Evolutionary conservation across 1,284 basidiomycete species (phyloP).

Genomic region (Rhodofomes roseus): DNA sequence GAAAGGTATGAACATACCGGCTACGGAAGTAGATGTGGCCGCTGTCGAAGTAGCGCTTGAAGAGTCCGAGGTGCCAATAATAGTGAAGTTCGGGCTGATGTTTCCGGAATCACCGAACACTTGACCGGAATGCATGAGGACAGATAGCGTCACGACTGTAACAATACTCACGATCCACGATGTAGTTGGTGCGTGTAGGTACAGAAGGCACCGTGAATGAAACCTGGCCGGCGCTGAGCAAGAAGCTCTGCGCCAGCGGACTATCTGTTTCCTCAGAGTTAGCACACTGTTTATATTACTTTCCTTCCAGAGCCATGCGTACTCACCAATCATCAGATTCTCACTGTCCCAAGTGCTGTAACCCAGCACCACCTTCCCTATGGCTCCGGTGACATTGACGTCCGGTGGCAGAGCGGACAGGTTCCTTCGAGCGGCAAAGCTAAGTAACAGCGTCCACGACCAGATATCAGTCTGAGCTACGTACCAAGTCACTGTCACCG

Average conservation of each 20-base stretch:
- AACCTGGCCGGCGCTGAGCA: conserved; percentile 20
- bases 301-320: not conserved
- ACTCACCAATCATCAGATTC: conserved; percentile 30
- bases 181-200: conserved; percentile 22
- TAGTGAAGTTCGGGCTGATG: conserved; percentile 37
- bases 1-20: not conserved
- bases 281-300: not conserved
- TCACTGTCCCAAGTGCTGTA: conserved; percentile 29
- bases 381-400: conserved; percentile 28
- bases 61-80: conserved; percentile 20
- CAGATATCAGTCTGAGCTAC: not conserved
- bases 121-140: conserved; percentile 16
- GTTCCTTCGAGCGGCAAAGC: conserved; percentile 23
- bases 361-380: conserved; percentile 35
- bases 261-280: conserved; percentile 11
- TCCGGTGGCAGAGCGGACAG: conserved; percentile 17
- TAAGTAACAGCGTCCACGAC: not conserved
- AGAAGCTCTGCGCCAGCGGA: conserved; percentile 24
- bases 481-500: conserved; percentile 15
- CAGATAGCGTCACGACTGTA: not conserved
- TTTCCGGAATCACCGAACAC: conserved; percentile 52
- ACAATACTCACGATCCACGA: conserved; percentile 24
- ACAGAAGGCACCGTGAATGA: conserved; percentile 25
- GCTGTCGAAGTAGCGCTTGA: not conserved
- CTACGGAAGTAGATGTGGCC: not conserved